A percentile compares a stretch with the other conserved stretches of the same genome.
Evolutionary conservation across 2,329 filamentous ascomycete genomes (phyloP).

Genomic region (Uncinocarpus reesii): DNA sequence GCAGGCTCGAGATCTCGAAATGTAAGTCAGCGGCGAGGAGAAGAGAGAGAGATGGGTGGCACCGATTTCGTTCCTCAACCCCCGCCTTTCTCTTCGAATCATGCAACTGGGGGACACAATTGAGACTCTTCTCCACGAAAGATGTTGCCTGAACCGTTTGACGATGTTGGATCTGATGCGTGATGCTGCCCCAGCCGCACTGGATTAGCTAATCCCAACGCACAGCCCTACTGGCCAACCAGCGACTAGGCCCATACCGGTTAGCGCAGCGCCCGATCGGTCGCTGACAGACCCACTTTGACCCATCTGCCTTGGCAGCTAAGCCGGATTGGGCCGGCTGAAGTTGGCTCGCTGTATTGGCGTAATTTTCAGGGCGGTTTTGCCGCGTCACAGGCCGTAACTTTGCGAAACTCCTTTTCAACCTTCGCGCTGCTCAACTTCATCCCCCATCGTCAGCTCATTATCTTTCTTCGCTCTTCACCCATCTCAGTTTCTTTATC

Average conservation of each 20-base stretch:
- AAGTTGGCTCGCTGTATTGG: constrained; percentile 2
- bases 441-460: background rate
- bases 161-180: constrained; percentile 1
- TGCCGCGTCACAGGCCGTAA: constrained; percentile 4
- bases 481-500: background rate
- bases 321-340: background rate
- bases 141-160: constrained; percentile 7
- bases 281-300: background rate
- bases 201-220: background rate
- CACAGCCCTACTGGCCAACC: background rate
- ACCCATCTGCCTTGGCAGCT: constrained; percentile 5
- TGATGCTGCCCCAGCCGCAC: background rate
- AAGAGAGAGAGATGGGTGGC: too few species aligned
- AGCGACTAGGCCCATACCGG: background rate
- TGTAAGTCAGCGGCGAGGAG: too few species aligned
- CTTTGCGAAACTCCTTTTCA: constrained; percentile 7
- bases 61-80: background rate
- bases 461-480: background rate
- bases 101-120: background rate
- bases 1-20: too few species aligned
- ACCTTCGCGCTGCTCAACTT: background rate
- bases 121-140: background rate
- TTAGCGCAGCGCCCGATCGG: constrained; percentile 1
- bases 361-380: constrained; percentile 1
- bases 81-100: background rate